phyloP scores from a whole-genome alignment of 495 filamentous ascomycete genomes.

The Lasiosphaeria miniovina region DNA sequence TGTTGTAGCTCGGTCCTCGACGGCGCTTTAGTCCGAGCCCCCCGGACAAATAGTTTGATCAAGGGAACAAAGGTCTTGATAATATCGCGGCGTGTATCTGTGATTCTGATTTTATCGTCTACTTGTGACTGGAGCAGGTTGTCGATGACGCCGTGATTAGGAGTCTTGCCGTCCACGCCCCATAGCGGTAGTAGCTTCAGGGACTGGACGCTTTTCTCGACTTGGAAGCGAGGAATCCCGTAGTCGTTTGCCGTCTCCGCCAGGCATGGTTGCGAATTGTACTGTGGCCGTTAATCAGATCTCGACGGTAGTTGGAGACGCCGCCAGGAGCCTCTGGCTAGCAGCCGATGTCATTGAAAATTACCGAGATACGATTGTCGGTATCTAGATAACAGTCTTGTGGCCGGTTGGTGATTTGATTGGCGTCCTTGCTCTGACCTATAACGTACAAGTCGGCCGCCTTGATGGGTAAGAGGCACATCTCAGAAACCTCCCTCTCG shows the following conservation, averaged over 20 bases:
- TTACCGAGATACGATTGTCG: slow-evolving; percentile 55
- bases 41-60: slow-evolving; percentile 54
- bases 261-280: slow-evolving; percentile 65
- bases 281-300: slow-evolving; percentile 61
- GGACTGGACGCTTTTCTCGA: slow-evolving; percentile 62
- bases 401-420: slow-evolving; percentile 41
- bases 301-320: slow-evolving; percentile 66
- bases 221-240: slow-evolving; percentile 63
- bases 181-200: slow-evolving; percentile 63
- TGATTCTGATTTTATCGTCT: slow-evolving; percentile 49
- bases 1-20: slow-evolving; percentile 17
- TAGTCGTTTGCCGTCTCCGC: slow-evolving; percentile 66
- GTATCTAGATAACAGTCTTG: slow-evolving; percentile 46
- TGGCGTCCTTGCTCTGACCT: slow-evolving; percentile 58
- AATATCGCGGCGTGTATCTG: slow-evolving; percentile 52
- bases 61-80: slow-evolving; percentile 61
- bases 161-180: slow-evolving; percentile 62
- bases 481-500: slow-evolving; percentile 56
- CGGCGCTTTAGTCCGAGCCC: slow-evolving; percentile 22
- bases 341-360: slow-evolving; percentile 61
- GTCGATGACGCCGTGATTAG: slow-evolving; percentile 61
- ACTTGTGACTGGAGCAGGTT: slow-evolving; percentile 62
- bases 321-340: slow-evolving; percentile 68
- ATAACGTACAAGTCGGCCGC: slow-evolving; percentile 62
- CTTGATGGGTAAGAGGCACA: slow-evolving; percentile 58